Percentiles rank a stretch among this genome's conserved stretches.
phyloP scores from a whole-genome alignment of 164 flowering plant species.

The Annona cherimola region DNA sequence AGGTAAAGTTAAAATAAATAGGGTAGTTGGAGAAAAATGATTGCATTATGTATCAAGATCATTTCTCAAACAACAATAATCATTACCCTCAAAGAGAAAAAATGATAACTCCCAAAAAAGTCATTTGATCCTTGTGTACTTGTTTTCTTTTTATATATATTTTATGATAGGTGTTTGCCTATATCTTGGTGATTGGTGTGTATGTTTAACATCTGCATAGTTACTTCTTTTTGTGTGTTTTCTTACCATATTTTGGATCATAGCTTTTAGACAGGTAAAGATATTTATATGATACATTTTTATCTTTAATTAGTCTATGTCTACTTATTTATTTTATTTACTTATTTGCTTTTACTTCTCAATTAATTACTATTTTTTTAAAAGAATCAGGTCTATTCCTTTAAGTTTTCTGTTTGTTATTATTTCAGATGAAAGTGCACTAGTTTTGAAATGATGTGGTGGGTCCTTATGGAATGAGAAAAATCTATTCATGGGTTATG shows the following conservation, averaged over 20 bases:
- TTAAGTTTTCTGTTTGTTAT: background rate
- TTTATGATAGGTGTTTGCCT: background rate
- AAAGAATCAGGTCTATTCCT: too few species aligned
- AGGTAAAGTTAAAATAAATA: too few species aligned
- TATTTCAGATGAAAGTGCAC: constrained; percentile 70
- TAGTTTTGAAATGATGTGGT: constrained; percentile 88
- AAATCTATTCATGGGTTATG: constrained; percentile 96
- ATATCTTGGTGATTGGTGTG: background rate
- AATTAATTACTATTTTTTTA: too few species aligned
- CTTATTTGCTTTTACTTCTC: too few species aligned
- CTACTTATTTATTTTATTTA: too few species aligned
- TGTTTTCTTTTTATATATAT: too few species aligned
- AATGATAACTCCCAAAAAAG: constrained; percentile 47
- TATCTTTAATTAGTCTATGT: too few species aligned
- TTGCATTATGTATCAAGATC: too few species aligned
- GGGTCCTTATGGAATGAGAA: constrained; percentile 98
- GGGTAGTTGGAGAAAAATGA: too few species aligned
- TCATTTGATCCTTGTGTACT: constrained; percentile 43
- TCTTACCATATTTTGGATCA: too few species aligned
- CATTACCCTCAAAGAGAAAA: constrained; percentile 37
- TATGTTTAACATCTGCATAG: background rate
- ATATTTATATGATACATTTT: too few species aligned
- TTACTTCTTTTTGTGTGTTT: background rate
- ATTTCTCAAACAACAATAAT: constrained; percentile 48
- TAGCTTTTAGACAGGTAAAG: too few species aligned